Percentiles rank a stretch among this genome's conserved stretches.
These are phyloP conservation scores for Fusarium metavorans DNA, from an alignment of 2,329 filamentous ascomycete species.

Conservation along the genomic window DNA sequence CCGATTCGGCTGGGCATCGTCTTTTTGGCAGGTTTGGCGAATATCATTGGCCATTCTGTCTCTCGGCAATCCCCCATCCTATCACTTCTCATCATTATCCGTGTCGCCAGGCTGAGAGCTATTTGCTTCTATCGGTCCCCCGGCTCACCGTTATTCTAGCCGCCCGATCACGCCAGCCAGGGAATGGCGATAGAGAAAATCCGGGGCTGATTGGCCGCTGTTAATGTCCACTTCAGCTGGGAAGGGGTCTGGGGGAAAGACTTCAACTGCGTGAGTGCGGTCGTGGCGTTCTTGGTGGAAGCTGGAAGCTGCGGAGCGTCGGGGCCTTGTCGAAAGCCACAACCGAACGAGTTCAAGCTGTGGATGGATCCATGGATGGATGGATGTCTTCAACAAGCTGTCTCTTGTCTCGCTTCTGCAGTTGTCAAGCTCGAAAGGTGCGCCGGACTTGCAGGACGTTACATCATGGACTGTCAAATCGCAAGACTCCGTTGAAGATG, in stretches of 20 bases:
- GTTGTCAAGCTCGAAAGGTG: background rate
- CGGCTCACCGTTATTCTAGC: constrained; percentile 3
- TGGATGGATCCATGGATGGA: background rate
- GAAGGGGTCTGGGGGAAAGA: background rate
- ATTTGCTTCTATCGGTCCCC: background rate
- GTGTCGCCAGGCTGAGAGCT: background rate
- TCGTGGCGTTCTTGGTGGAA: constrained; percentile 7
- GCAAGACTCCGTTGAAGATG: background rate
- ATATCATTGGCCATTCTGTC: background rate
- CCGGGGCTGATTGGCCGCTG: constrained; percentile 3
- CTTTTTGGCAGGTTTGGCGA: background rate
- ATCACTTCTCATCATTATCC: constrained; percentile 3
- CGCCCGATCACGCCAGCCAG: background rate
- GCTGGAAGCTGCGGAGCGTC: background rate
- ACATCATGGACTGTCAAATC: background rate
- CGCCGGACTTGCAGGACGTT: background rate
- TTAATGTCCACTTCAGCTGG: constrained; percentile 22
- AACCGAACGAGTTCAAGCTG: background rate
- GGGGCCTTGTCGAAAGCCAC: background rate
- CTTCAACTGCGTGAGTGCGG: background rate
- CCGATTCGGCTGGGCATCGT: constrained; percentile 4
- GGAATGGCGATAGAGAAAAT: background rate
- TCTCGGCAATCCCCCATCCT: background rate
- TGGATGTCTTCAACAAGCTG: background rate
- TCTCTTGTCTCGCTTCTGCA: background rate